These are phyloP conservation scores for Backusella tuberculispora DNA, from an alignment of 192 early-diverging fungal species.

Conservation along the genomic window DNA sequence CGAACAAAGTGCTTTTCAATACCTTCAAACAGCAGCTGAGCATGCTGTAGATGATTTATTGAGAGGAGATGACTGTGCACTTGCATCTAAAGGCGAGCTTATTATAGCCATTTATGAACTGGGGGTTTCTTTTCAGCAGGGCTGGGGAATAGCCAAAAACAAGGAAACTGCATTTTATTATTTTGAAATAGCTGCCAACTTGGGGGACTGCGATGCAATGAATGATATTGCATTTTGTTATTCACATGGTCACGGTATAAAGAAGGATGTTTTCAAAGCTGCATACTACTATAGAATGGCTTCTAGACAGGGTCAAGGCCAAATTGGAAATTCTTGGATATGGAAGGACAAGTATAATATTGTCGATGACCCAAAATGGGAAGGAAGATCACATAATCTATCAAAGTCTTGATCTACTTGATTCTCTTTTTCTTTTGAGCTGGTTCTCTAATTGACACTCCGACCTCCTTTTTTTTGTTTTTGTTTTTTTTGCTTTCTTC, in stretches of 20 bases:
- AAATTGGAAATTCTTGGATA: slow-evolving; percentile 85
- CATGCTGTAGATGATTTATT: slow-evolving; percentile 65
- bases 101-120: slow-evolving; percentile 84
- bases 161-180: slow-evolving; percentile 76
- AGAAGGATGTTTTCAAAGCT: slow-evolving; percentile 70
- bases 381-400: not conserved
- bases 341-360: slow-evolving; percentile 78
- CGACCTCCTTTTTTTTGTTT: not conserved
- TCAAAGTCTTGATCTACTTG: not conserved
- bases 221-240: slow-evolving; percentile 71
- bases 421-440: not conserved
- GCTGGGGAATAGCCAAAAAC: slow-evolving; percentile 78
- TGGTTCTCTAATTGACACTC: not conserved
- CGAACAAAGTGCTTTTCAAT: slow-evolving; percentile 61
- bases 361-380: slow-evolving; percentile 20
- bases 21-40: slow-evolving; percentile 74
- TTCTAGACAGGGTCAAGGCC: slow-evolving; percentile 65
- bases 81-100: slow-evolving; percentile 68
- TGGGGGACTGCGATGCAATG: slow-evolving; percentile 78
- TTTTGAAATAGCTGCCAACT: slow-evolving; percentile 79
- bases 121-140: slow-evolving; percentile 78
- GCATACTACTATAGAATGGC: slow-evolving; percentile 81
- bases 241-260: slow-evolving; percentile 72
- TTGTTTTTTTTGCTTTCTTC: not conserved
- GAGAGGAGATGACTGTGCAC: slow-evolving; percentile 46